Conservation (phyloP, 1,284 basidiomycete genomes). For the Cryptococcus neoformans region DNA sequence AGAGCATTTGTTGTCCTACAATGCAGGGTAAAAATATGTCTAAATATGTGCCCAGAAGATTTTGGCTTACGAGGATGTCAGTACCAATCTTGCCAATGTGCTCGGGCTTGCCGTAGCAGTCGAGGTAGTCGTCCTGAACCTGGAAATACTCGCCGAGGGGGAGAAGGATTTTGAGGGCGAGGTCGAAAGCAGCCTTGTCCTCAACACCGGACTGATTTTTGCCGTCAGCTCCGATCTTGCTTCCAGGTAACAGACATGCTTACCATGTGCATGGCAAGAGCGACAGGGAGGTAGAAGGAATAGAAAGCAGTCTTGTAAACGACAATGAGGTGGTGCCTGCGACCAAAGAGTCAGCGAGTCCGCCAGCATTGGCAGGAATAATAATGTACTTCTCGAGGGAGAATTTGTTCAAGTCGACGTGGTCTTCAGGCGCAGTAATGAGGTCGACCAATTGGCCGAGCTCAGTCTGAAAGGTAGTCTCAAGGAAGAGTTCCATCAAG, state of each 20-base stretch:
- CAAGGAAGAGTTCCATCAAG: slow-evolving; percentile 86
- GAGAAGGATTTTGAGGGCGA: slow-evolving; percentile 79
- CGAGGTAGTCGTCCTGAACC: slow-evolving; percentile 96
- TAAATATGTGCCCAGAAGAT: neutral
- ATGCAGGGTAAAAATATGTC: neutral
- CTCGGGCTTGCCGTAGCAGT: slow-evolving; percentile 86
- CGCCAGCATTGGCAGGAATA: neutral
- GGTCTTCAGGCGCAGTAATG: slow-evolving; percentile 89
- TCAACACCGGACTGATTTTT: slow-evolving; percentile 58
- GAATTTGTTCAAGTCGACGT: slow-evolving; percentile 84
- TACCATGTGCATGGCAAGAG: slow-evolving; percentile 78
- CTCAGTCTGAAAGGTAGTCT: slow-evolving; percentile 92
- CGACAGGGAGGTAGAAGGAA: slow-evolving; percentile 95
- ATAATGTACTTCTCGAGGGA: slow-evolving; percentile 65
- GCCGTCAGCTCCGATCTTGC: neutral
- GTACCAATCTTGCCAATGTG: slow-evolving; percentile 96
- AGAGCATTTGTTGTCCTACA: slow-evolving; percentile 93
- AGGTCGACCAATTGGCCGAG: slow-evolving; percentile 94
- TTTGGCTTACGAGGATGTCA: slow-evolving; percentile 75
- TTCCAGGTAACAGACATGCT: slow-evolving; percentile 3
- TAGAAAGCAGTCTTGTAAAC: slow-evolving; percentile 98
- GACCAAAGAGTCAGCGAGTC: neutral
- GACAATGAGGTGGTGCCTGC: slow-evolving; percentile 87
- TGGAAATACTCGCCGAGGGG: slow-evolving; percentile 99
- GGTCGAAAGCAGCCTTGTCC: slow-evolving; percentile 67